phyloP scores from a whole-genome alignment of 202 grass and related monocot genomes.

The Setaria viridis region DNA sequence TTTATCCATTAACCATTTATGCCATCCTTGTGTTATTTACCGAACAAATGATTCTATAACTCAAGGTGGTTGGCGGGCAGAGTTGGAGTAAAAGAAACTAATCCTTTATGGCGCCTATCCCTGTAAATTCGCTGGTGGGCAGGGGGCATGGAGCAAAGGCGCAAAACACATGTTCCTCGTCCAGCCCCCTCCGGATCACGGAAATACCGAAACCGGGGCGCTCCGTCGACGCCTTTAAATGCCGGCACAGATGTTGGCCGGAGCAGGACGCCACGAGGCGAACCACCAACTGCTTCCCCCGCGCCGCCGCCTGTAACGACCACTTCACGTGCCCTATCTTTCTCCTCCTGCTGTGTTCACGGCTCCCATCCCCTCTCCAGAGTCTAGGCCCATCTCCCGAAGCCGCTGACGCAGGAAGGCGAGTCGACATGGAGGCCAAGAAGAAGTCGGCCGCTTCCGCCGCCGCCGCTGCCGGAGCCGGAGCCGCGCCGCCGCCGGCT shows the following conservation, averaged over 20 bases:
- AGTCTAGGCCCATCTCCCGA: slow-evolving; percentile 22
- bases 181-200: neutral
- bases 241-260: slow-evolving; percentile 53
- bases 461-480: slow-evolving; percentile 34
- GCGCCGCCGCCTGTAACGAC: slow-evolving; percentile 49
- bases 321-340: slow-evolving; percentile 46
- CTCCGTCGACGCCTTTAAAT: slow-evolving; percentile 36
- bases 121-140: neutral
- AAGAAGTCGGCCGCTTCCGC: slow-evolving; percentile 46
- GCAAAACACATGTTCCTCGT: neutral
- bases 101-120: neutral
- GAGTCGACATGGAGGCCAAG: slow-evolving; percentile 60
- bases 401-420: neutral
- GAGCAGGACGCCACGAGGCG: slow-evolving; percentile 60
- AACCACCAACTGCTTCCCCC: slow-evolving; percentile 44
- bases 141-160: neutral
- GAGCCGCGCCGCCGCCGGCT: slow-evolving; percentile 19
- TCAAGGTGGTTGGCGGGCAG: too few relatives aligned
- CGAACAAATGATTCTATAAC: too few relatives aligned
- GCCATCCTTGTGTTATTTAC: too few relatives aligned
- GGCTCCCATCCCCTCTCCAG: neutral
- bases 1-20: too few relatives aligned
- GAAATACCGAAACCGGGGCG: neutral
- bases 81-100: neutral
- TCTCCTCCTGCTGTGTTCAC: slow-evolving; percentile 7